phyloP scores from a whole-genome alignment of 2,329 filamentous ascomycete species.

The Xylariaceae sp. region DNA sequence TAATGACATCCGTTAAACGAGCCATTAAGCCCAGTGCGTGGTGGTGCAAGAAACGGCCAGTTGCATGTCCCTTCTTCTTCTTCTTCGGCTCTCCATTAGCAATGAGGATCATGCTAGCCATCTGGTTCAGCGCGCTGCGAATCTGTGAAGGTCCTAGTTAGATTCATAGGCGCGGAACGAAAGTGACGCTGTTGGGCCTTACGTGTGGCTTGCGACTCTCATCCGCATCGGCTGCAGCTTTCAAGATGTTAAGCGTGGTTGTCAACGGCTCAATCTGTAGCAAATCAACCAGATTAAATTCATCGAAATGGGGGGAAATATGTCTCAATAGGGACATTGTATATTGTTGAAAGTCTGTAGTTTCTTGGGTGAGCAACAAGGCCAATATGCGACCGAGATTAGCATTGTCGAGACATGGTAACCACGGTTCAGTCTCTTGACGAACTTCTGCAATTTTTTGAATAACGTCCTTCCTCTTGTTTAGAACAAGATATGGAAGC shows the following conservation, averaged over 20 bases:
- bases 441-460: conserved; percentile 81
- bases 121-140: conserved; percentile 54
- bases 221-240: conserved; percentile 74
- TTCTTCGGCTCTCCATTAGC: conserved; percentile 54
- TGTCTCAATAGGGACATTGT: conserved; percentile 72
- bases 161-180: not conserved
- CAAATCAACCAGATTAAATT: conserved; percentile 69
- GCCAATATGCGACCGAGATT: conserved; percentile 67
- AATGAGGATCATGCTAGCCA: conserved; percentile 51
- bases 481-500: conserved; percentile 84
- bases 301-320: conserved; percentile 73
- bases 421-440: conserved; percentile 69
- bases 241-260: conserved; percentile 82
- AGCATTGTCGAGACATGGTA: conserved; percentile 58
- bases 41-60: conserved; percentile 79
- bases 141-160: conserved; percentile 50
- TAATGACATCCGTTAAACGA: conserved; percentile 79
- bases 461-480: conserved; percentile 78
- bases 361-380: conserved; percentile 64
- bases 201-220: conserved; percentile 64
- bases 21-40: conserved; percentile 89
- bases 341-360: conserved; percentile 64
- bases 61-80: conserved; percentile 61
- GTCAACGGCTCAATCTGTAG: conserved; percentile 77
- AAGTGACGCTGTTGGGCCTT: conserved; percentile 40